These are phyloP conservation scores for Thalia dealbata DNA, from an alignment of 176 grass and related monocot species.

Conservation along the genomic window DNA sequence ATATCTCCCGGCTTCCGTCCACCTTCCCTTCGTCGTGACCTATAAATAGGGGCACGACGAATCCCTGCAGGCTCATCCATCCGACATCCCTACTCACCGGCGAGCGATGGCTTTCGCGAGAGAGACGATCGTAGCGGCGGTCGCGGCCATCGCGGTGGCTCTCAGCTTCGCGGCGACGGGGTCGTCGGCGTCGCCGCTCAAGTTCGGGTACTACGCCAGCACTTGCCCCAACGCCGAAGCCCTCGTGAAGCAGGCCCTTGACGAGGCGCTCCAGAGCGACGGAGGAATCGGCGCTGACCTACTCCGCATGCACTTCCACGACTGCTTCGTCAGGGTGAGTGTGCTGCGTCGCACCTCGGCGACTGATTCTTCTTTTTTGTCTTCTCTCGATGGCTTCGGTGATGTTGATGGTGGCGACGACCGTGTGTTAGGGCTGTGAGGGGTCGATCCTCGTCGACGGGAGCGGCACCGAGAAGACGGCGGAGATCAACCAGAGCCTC, in stretches of 20 bases:
- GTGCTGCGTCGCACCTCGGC: too few relatives aligned
- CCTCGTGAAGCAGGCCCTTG: conserved; percentile 30
- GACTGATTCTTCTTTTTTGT: neutral
- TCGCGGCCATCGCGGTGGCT: too few relatives aligned
- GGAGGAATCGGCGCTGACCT: conserved; percentile 12
- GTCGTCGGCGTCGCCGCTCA: neutral
- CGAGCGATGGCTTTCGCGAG: too few relatives aligned
- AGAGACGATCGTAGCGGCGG: too few relatives aligned
- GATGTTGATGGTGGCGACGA: conserved; percentile 17
- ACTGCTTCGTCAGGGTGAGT: conserved; percentile 20
- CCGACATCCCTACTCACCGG: too few relatives aligned
- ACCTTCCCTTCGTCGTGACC: too few relatives aligned
- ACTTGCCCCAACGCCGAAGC: conserved; percentile 24
- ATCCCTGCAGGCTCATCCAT: too few relatives aligned
- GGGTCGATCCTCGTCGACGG: conserved; percentile 1
- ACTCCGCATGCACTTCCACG: neutral
- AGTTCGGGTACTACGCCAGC: conserved; percentile 15
- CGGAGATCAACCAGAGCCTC: neutral
- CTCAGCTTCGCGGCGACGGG: neutral
- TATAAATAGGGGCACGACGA: too few relatives aligned
- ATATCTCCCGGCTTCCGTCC: too few relatives aligned
- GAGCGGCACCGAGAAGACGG: neutral
- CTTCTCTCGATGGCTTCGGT: too few relatives aligned
- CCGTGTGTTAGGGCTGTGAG: neutral
- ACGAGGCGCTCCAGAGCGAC: conserved; percentile 12